Conservation (phyloP, 805 yeast species). For the Monosporozyma unispora region DNA sequence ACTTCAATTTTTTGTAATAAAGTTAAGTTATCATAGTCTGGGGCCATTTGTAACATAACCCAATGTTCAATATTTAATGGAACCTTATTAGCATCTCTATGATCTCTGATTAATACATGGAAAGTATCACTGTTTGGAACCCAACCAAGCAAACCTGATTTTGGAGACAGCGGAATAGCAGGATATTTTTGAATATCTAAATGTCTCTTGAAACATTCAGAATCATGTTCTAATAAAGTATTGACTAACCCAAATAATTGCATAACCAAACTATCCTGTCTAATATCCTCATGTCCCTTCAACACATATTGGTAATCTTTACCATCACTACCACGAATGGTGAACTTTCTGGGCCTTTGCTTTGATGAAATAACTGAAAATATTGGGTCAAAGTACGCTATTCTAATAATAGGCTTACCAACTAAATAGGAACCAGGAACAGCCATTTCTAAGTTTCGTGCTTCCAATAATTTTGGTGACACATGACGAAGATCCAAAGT, state of each 20-base stretch:
- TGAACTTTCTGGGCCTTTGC: constrained; percentile 85
- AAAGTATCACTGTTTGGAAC: constrained; percentile 95
- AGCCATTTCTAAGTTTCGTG: constrained; percentile 73
- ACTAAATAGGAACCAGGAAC: constrained; percentile 91
- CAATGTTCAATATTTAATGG: constrained; percentile 88
- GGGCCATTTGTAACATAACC: constrained; percentile 96
- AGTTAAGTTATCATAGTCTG: constrained; percentile 82
- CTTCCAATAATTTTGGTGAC: constrained; percentile 78
- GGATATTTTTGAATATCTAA: constrained; percentile 86
- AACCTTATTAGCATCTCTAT: constrained; percentile 84
- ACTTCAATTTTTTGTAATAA: constrained; percentile 91
- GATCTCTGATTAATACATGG: constrained; percentile 85
- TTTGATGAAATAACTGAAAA: constrained; percentile 86
- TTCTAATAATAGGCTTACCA: constrained; percentile 67
- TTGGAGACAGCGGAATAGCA: constrained; percentile 93
- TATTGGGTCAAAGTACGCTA: constrained; percentile 69
- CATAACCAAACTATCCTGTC: constrained; percentile 97
- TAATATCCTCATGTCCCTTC: constrained; percentile 95
- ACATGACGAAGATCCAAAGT: constrained; percentile 86
- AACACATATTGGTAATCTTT: constrained; percentile 72
- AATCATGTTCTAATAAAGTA: constrained; percentile 76
- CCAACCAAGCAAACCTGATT: constrained; percentile 93
- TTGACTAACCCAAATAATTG: constrained; percentile 94
- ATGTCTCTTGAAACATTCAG: constrained; percentile 94
- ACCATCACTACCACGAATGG: constrained; percentile 83